phyloP scores from a whole-genome alignment of 2,329 filamentous ascomycete genomes.

The Aspergillus sp. region DNA sequence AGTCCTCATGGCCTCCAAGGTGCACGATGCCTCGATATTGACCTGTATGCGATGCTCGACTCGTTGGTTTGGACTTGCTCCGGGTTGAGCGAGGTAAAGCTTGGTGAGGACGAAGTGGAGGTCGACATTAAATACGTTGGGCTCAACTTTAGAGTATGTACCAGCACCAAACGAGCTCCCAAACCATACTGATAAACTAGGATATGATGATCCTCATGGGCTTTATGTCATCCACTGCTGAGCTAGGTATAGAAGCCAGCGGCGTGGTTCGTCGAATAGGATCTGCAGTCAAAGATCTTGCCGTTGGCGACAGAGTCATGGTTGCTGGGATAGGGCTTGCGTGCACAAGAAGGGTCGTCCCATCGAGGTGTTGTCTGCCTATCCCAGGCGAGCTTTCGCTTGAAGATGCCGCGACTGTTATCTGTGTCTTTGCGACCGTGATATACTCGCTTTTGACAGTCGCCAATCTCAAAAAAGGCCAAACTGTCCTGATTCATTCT shows the following conservation, averaged over 20 bases:
- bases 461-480: slow-evolving; percentile 19
- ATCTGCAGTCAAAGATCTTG: slow-evolving; percentile 19
- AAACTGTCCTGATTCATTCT: slow-evolving; percentile 30
- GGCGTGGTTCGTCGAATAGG: slow-evolving; percentile 31
- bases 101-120: slow-evolving; percentile 25
- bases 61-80: slow-evolving; percentile 8
- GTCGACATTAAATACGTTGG: slow-evolving; percentile 34
- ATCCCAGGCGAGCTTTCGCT: slow-evolving; percentile 16
- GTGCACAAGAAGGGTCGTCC: slow-evolving; percentile 11
- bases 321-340: slow-evolving; percentile 5
- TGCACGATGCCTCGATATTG: slow-evolving; percentile 7
- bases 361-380: slow-evolving; percentile 11
- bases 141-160: slow-evolving; percentile 30
- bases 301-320: slow-evolving; percentile 32
- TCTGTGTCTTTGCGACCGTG: slow-evolving; percentile 19
- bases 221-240: slow-evolving; percentile 19
- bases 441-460: slow-evolving; percentile 22
- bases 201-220: slow-evolving; percentile 36
- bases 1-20: neutral
- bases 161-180: too few relatives aligned
- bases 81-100: neutral
- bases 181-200: neutral
- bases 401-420: slow-evolving; percentile 20
- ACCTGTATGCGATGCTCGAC: slow-evolving; percentile 8
- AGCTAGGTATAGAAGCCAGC: slow-evolving; percentile 30